phyloP scores from a whole-genome alignment of 108 stramenopile genomes.

The Halocafeteria seosinensis region DNA sequence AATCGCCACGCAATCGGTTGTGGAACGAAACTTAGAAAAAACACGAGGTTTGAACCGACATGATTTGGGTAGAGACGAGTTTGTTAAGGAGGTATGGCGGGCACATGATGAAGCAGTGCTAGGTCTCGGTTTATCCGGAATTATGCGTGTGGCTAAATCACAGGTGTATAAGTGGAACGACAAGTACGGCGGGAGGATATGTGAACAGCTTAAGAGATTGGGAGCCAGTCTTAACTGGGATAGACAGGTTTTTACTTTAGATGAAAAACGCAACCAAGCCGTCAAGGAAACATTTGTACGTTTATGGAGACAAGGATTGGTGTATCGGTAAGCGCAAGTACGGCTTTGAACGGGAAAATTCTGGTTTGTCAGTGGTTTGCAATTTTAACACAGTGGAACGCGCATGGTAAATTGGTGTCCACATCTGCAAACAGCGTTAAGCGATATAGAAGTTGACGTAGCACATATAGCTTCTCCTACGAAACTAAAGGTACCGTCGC shows the following conservation, averaged over 20 bases:
- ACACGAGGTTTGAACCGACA: slow-evolving; percentile 52
- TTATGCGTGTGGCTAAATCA: no score
- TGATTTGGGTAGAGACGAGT: slow-evolving; percentile 70
- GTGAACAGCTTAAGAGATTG: slow-evolving; percentile 66
- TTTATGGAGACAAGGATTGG: slow-evolving; percentile 73
- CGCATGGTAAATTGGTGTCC: slow-evolving; percentile 99
- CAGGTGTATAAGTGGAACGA: no score
- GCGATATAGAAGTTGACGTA: slow-evolving; percentile 77
- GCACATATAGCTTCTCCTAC: not conserved
- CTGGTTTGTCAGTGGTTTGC: no score
- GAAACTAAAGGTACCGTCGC: not conserved
- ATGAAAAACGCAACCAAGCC: slow-evolving; percentile 56
- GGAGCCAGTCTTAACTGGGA: slow-evolving; percentile 96
- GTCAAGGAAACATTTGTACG: slow-evolving; percentile 83
- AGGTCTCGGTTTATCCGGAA: no score
- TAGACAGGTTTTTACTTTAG: slow-evolving; percentile 91
- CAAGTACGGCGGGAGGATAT: slow-evolving; percentile 85
- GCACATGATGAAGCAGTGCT: no score
- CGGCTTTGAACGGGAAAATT: no score
- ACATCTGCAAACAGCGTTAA: slow-evolving; percentile 79
- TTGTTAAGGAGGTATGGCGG: slow-evolving; percentile 66
- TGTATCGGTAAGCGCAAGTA: no score
- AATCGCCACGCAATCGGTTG: slow-evolving; percentile 92
- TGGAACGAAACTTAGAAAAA: slow-evolving; percentile 58
- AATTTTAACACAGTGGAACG: no score